Percentiles rank a stretch among this genome's conserved stretches.
These are phyloP conservation scores for Auxenochlorella pyrenoidosa DNA, from an alignment of 139 green algal genomes.

Conservation along the genomic window DNA sequence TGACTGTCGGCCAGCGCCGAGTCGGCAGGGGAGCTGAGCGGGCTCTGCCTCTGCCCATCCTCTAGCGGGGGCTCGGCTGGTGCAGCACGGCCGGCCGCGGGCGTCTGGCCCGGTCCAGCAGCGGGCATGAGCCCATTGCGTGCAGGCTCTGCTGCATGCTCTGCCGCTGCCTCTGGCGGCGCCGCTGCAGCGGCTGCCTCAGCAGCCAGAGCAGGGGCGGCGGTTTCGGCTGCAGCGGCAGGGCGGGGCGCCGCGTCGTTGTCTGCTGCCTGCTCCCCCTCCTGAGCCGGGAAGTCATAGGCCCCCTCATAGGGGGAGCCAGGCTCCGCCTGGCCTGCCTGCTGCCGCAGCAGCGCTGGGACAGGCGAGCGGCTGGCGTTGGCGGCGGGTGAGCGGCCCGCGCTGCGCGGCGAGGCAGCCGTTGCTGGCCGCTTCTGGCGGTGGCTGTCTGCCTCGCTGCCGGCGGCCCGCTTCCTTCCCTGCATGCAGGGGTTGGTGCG, in stretches of 20 bases:
- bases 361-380: constrained; percentile 13
- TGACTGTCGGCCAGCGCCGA: constrained; percentile 17
- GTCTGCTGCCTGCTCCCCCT: background rate
- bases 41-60: background rate
- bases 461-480: background rate
- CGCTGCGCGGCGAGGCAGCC: background rate
- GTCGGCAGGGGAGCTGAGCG: background rate
- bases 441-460: background rate
- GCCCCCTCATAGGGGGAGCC: background rate
- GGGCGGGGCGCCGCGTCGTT: background rate
- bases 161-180: background rate
- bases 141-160: background rate
- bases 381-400: background rate
- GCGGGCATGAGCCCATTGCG: background rate
- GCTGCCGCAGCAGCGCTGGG: background rate
- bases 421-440: background rate
- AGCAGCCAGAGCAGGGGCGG: background rate
- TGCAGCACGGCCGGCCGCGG: no score
- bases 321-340: background rate
- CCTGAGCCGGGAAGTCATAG: background rate
- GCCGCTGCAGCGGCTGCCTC: background rate
- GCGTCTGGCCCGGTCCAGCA: no score
- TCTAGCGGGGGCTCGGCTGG: no score
- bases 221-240: background rate
- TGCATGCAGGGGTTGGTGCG: background rate